phyloP scores from a whole-genome alignment of 1,139 yeast genomes.

The Yamadazyma mexicana region DNA sequence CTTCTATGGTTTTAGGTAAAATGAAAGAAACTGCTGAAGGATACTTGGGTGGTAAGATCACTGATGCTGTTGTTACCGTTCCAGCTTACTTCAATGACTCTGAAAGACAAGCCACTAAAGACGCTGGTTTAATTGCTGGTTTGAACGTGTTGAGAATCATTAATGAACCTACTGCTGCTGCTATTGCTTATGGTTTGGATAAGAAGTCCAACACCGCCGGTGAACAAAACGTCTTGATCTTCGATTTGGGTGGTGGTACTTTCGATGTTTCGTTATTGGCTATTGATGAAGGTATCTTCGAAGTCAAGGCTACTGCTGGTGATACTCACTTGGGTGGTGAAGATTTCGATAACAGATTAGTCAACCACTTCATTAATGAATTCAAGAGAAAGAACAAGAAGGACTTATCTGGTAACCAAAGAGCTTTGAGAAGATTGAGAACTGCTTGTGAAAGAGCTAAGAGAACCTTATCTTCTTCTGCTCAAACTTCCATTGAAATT shows the following conservation, averaged over 20 bases:
- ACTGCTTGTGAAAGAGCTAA: constrained; percentile 46
- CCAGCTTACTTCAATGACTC: constrained; percentile 63
- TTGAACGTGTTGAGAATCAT: constrained; percentile 58
- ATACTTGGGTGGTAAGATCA: constrained; percentile 55
- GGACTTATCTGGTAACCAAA: constrained; percentile 36
- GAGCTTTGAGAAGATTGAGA: constrained; percentile 45
- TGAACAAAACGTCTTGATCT: constrained; percentile 81
- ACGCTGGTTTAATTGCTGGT: constrained; percentile 62
- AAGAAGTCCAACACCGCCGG: constrained; percentile 64
- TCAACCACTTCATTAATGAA: constrained; percentile 35
- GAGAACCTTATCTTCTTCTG: constrained; percentile 42
- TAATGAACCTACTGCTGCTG: constrained; percentile 64
- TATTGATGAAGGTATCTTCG: constrained; percentile 94
- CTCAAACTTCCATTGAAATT: constrained; percentile 42
- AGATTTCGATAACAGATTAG: constrained; percentile 42
- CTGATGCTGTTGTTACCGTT: constrained; percentile 73
- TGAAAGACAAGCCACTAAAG: constrained; percentile 62
- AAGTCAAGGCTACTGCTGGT: constrained; percentile 97
- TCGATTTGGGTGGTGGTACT: constrained; percentile 98
- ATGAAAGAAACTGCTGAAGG: constrained; percentile 70
- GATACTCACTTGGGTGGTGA: constrained; percentile 99
- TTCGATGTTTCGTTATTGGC: constrained; percentile 93
- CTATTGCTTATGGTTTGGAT: constrained; percentile 63
- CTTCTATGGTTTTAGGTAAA: constrained; percentile 64
- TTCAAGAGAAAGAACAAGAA: constrained; percentile 42